Evolutionary conservation across 345 rosid genomes (phyloP), one percentile per base, ranked within the genome.

Genomic region (Toxicodendron radicans): DNA sequence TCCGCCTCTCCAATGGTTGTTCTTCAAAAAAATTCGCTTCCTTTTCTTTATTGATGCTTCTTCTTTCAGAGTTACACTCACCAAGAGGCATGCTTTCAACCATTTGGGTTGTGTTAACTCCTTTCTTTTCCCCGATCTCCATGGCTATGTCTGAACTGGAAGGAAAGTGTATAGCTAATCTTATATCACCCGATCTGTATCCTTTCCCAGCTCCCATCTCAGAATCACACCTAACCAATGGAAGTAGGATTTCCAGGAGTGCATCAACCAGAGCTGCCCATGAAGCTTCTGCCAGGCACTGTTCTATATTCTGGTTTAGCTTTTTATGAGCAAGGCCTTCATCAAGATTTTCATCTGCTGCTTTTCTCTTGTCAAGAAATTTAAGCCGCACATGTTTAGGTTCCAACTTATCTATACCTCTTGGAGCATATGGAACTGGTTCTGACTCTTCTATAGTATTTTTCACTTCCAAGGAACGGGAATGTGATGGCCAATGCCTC

Each of bases 401-500:
- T 81, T 91, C 89, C 79, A 95, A 86, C 77, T 87, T 93, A 89
- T 95, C 98, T 81, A 95, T 90, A 79, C 98, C 99, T 80, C 87
- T 88, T 24, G 99, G 98, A 65, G 90, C 88, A 88, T 91, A 93
- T 45, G 93, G 98, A 76, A 85, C 83, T 64, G 86, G 73, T 58
- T 93, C 97, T 66, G 88, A 78, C 72, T 91, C 97, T 83, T 93
- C 90, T 66, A 93, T 91, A 43, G 87, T 84, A 66, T 70, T 78
- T 88, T 93, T 91, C 53, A 95, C 98, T 79, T 86, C 80, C 86
- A 93, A 79, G 59, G 99, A 97, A 77, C 99, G 96, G 82, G 93
- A 79, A 90, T 95, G 99, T 32, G 96, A 95, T 69, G 99, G 99
- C 99, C 99, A 95, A 57, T 89, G 98, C 84, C 94, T 90, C 85